A percentile compares a stretch with the other conserved stretches of the same genome.
Conservation (phyloP, 2,329 filamentous ascomycete species). For the Penicillium sumatraense region DNA sequence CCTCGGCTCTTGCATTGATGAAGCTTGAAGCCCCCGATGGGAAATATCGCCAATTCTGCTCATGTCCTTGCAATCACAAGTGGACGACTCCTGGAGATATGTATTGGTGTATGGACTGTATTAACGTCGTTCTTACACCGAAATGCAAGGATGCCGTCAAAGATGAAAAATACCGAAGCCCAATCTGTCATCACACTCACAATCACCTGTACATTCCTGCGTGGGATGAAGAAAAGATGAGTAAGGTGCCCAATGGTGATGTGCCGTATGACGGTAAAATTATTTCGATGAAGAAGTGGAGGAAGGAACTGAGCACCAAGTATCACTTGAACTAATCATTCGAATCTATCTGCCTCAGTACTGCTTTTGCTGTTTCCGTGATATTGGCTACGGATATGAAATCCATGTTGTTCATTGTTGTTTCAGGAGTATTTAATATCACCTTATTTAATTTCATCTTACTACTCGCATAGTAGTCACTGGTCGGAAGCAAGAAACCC, state of each 20-base stretch:
- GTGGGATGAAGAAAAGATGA: slow-evolving; percentile 25
- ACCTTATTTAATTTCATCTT: no score
- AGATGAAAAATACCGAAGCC: slow-evolving; percentile 26
- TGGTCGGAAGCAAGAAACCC: no score
- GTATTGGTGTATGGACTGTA: slow-evolving; percentile 34
- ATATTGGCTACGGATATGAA: no score
- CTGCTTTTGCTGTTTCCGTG: background rate
- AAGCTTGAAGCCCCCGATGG: background rate
- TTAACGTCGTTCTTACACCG: slow-evolving; percentile 27
- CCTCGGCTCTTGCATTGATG: slow-evolving; percentile 20
- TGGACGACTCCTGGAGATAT: slow-evolving; percentile 32
- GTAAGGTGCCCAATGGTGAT: slow-evolving; percentile 16
- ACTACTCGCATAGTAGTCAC: no score
- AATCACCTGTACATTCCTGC: slow-evolving; percentile 29
- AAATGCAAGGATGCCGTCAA: slow-evolving; percentile 25
- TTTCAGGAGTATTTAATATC: no score
- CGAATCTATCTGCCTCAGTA: background rate
- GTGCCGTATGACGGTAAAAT: slow-evolving; percentile 26
- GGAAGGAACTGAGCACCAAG: slow-evolving; percentile 15
- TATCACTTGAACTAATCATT: background rate
- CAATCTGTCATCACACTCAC: slow-evolving; percentile 29
- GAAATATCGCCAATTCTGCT: slow-evolving; percentile 13
- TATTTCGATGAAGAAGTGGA: slow-evolving; percentile 29
- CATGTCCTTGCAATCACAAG: slow-evolving; percentile 17
- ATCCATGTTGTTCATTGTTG: no score